phyloP scores from a whole-genome alignment of 1,139 yeast species.

The Candida freyschussii region DNA sequence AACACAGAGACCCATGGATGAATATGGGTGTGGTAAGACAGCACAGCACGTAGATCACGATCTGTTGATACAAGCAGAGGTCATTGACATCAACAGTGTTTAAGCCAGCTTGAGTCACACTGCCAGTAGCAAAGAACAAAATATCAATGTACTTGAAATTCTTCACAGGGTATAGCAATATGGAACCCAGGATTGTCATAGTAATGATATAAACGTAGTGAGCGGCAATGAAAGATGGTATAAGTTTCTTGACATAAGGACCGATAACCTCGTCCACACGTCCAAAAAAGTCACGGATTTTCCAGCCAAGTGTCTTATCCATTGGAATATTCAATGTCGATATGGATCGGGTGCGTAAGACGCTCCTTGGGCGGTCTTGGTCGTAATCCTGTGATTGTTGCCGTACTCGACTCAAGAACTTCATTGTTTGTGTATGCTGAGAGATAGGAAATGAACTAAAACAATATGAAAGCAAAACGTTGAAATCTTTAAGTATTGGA shows the following conservation, averaged over 20 bases:
- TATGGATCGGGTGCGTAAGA: conserved; percentile 13
- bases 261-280: conserved; percentile 28
- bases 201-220: conserved; percentile 64
- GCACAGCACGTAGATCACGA: conserved; percentile 54
- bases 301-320: conserved; percentile 34
- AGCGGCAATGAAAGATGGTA: conserved; percentile 74
- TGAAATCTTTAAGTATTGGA: too few species aligned
- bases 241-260: conserved; percentile 47
- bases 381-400: conserved; percentile 5
- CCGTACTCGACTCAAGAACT: too few species aligned
- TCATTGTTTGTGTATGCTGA: neutral
- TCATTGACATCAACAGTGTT: conserved; percentile 68
- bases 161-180: conserved; percentile 68
- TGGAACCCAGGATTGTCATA: conserved; percentile 59
- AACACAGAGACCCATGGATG: conserved; percentile 75
- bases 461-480: too few species aligned
- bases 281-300: conserved; percentile 33
- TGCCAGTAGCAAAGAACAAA: conserved; percentile 68
- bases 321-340: conserved; percentile 18
- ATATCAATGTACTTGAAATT: conserved; percentile 72
- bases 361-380: too few species aligned
- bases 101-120: conserved; percentile 88
- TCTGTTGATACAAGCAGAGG: conserved; percentile 70
- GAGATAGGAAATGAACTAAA: too few species aligned
- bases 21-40: conserved; percentile 81